Base-by-base conservation (phyloP, 2,329 filamentous ascomycete genomes). In the Cytospora leucostoma region DNA sequence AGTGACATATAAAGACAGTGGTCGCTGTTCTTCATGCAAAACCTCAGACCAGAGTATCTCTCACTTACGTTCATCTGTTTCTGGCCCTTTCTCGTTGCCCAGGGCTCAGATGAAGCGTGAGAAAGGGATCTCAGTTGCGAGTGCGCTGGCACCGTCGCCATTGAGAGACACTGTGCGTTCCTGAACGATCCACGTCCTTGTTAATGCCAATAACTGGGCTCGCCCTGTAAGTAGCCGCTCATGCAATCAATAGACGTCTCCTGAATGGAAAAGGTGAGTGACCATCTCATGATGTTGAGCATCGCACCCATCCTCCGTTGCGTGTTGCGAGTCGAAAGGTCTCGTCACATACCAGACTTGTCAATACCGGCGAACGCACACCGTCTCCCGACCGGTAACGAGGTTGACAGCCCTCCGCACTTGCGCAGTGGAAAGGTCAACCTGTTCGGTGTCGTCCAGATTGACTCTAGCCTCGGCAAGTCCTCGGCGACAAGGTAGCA, bases 361-460 rank as follows among this genome's bases (percentile, higher is more conserved):
- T 34, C 47, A 62, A 62, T 51, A 62, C 33, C 59, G 59, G 52
- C 59, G 59, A 56, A 38, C 49, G 21, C 21, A 47, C 34, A 62
- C 33, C 59, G 4, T 15, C 19, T 33, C 32, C 35, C 35, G 51
- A 33, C 57, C 35, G 13, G 49, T 15, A 21, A 37, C 27, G 27
- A 64, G 64, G 61, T 64, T 17, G 64, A 65, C 64, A 61, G 61
- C 56, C 35, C 37, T 47, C 64, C 64, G 61, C 49, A 17, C 7
- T 37, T 40, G 51, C 52, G 57, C 12, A 27, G 27, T 4, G 27
- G 27, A 27, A 27, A 27, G 35, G 35, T 11, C 40, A 11, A 47
- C 47, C 47, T 44, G 49, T 44, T 61, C 56, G 57, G 59, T 53
- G 47, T 44, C 21, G 53, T 34, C 50, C 61, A 57, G 56, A 51